Percentiles rank a stretch among this genome's conserved stretches.
Conservation (phyloP, 345 rosid species). For the Gossypium mustelinum region DNA sequence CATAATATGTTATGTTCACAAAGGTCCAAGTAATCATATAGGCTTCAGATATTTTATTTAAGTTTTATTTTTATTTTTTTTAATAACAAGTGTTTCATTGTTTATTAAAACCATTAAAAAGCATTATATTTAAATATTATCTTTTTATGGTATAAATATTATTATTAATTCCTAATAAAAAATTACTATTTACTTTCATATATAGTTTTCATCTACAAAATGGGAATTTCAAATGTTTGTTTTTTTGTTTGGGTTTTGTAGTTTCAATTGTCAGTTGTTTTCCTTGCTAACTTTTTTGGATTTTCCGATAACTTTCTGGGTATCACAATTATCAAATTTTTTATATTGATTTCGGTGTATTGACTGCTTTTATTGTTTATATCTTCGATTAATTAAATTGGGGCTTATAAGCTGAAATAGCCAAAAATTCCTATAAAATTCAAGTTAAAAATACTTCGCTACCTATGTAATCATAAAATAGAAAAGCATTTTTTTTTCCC, state of each 20-base stretch:
- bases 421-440: not conserved
- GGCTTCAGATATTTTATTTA: not conserved
- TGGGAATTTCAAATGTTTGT: not conserved
- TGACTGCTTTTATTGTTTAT: not conserved
- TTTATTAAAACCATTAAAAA: conserved; percentile 1
- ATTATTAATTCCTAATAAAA: too few relatives aligned
- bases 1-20: not conserved
- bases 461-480: not conserved
- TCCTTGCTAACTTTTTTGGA: not conserved
- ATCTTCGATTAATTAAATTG: not conserved
- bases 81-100: not conserved
- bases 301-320: not conserved
- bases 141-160: too few relatives aligned
- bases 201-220: not conserved
- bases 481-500: not conserved
- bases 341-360: not conserved
- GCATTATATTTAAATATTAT: not conserved
- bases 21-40: not conserved
- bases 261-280: not conserved
- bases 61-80: not conserved
- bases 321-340: not conserved
- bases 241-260: not conserved
- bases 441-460: not conserved
- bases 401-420: not conserved
- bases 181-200: not conserved